A percentile compares a stretch with the other conserved stretches of the same genome.
phyloP scores from a whole-genome alignment of 352 stramenopile genomes.

The Globisporangium heterothallicum region DNA sequence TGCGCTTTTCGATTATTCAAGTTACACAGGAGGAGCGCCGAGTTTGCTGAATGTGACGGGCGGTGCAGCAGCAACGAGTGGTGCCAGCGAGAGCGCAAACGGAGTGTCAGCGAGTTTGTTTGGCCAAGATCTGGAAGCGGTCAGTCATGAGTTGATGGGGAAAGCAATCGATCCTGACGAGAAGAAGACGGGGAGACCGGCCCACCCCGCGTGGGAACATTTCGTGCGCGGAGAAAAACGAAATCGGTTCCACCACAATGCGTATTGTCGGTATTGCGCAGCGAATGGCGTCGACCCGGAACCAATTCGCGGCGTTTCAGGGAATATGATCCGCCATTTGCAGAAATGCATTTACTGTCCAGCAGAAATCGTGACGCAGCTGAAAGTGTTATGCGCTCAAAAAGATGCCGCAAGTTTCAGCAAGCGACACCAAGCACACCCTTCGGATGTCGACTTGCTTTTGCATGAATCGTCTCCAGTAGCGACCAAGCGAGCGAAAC shows the following conservation, averaged over 20 bases:
- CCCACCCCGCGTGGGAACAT: conserved; percentile 72
- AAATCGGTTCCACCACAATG: conserved; percentile 80
- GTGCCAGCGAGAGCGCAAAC: neutral
- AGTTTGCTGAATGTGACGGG: conserved; percentile 22
- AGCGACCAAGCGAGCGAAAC: conserved; percentile 22
- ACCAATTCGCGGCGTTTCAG: conserved; percentile 59
- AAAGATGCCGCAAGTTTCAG: conserved; percentile 71
- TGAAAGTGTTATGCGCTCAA: conserved; percentile 61
- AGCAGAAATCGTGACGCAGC: conserved; percentile 53
- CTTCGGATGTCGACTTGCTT: conserved; percentile 29
- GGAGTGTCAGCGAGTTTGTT: conserved; percentile 8
- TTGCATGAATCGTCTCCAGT: conserved; percentile 17
- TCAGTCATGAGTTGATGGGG: conserved; percentile 7
- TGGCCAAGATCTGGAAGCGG: conserved; percentile 13
- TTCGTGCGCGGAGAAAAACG: conserved; percentile 74
- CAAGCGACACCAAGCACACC: conserved; percentile 51
- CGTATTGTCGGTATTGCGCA: conserved; percentile 66
- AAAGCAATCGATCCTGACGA: conserved; percentile 30
- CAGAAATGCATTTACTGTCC: conserved; percentile 78
- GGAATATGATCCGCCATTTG: conserved; percentile 82
- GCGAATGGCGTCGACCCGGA: conserved; percentile 44
- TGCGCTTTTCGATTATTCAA: conserved; percentile 41
- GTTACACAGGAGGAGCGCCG: conserved; percentile 39
- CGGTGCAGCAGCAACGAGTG: neutral
- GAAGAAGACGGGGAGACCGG: conserved; percentile 68